Percentiles rank a stretch among this genome's conserved stretches.
phyloP scores from a whole-genome alignment of 495 filamentous ascomycete species.

The Daldinia childiae region DNA sequence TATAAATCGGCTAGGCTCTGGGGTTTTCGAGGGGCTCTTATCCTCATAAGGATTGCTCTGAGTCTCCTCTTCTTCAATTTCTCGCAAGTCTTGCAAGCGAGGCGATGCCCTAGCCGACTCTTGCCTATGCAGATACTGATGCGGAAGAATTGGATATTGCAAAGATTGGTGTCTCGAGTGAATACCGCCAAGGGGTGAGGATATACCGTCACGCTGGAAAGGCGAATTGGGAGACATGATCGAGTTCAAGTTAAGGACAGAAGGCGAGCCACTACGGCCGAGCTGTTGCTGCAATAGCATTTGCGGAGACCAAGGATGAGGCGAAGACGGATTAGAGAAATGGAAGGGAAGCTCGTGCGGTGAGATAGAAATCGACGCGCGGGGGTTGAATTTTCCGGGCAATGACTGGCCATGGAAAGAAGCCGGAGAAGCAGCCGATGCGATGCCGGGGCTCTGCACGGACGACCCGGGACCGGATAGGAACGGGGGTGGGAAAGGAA shows the following conservation, averaged over 20 bases:
- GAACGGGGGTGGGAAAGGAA: slow-evolving; percentile 67
- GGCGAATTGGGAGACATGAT: slow-evolving; percentile 62
- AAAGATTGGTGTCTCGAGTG: slow-evolving; percentile 69
- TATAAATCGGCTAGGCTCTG: slow-evolving; percentile 53
- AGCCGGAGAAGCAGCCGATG: slow-evolving; percentile 61
- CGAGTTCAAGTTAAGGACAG: slow-evolving; percentile 58
- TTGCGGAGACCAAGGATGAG: slow-evolving; percentile 65
- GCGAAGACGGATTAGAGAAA: slow-evolving; percentile 54
- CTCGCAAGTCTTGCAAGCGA: slow-evolving; percentile 62
- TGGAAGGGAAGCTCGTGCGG: slow-evolving; percentile 55
- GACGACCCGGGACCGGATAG: slow-evolving; percentile 61
- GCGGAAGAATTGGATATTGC: slow-evolving; percentile 64
- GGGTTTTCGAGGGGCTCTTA: slow-evolving; percentile 59
- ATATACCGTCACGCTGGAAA: slow-evolving; percentile 60
- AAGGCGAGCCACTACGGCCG: slow-evolving; percentile 67
- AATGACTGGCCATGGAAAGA: slow-evolving; percentile 62
- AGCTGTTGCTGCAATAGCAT: slow-evolving; percentile 61
- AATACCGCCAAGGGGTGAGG: slow-evolving; percentile 47
- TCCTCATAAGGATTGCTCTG: slow-evolving; percentile 54
- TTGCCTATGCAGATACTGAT: slow-evolving; percentile 62
- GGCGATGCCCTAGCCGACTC: slow-evolving; percentile 63
- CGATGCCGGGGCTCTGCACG: slow-evolving; percentile 66
- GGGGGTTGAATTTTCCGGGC: slow-evolving; percentile 60
- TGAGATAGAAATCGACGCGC: slow-evolving; percentile 63
- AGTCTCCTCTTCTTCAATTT: slow-evolving; percentile 64